A percentile compares a stretch with the other conserved stretches of the same genome.
Conservation (phyloP, 352 stramenopile genomes). For the Phytopythium chamaehyphon region DNA sequence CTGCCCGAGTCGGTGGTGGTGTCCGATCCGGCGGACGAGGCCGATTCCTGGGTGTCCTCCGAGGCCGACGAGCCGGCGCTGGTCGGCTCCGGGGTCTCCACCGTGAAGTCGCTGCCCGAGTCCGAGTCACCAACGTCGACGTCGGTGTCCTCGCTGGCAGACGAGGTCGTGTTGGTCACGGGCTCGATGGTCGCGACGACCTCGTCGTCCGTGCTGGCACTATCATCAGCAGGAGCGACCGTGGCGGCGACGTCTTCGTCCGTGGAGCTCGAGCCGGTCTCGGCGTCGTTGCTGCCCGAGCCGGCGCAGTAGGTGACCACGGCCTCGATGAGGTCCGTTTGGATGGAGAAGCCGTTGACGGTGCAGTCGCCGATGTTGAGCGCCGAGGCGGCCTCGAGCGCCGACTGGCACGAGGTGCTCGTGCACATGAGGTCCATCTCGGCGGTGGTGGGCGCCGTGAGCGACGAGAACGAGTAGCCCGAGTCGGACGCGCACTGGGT, state of each 20-base stretch:
- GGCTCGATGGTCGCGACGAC: conserved; percentile 15
- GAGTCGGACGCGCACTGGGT: conserved; percentile 21
- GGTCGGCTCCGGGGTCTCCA: conserved; percentile 17
- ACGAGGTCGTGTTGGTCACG: conserved; percentile 20
- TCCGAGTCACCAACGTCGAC: conserved; percentile 20
- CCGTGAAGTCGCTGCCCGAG: conserved; percentile 21
- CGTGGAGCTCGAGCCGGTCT: conserved; percentile 10
- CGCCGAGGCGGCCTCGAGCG: conserved; percentile 18
- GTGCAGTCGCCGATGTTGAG: conserved; percentile 33
- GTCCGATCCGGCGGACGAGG: conserved; percentile 14
- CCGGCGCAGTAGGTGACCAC: conserved; percentile 22
- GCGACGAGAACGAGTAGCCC: conserved; percentile 25
- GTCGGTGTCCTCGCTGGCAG: conserved; percentile 16
- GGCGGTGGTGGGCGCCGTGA: conserved; percentile 13
- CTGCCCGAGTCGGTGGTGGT: conserved; percentile 11
- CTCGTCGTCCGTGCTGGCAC: conserved; percentile 8
- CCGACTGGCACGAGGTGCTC: conserved; percentile 19
- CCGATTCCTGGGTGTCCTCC: conserved; percentile 13
- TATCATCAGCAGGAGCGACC: conserved; percentile 5
- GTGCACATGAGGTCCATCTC: conserved; percentile 24
- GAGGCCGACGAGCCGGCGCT: conserved; percentile 13
- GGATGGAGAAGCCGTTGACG: conserved; percentile 19
- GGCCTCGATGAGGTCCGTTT: conserved; percentile 26
- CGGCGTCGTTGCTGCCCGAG: conserved; percentile 9
- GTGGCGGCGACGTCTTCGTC: conserved; percentile 6